Conservation (phyloP, 371 early-diverging fungal genomes). For the Lichtheimia corymbifera region DNA sequence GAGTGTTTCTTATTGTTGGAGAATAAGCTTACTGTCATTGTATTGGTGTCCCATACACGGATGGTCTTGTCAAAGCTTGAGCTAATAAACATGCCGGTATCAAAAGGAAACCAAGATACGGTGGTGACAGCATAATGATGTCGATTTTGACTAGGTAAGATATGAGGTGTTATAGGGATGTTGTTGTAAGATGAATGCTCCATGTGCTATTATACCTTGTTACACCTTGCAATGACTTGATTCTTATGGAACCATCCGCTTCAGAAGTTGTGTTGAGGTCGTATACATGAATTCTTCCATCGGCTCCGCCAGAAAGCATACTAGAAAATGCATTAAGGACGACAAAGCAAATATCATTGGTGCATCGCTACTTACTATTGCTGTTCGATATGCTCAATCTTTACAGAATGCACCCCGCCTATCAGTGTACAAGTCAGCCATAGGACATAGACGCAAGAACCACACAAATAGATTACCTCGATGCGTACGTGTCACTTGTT, state of each 20-base stretch:
- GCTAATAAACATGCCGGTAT: constrained; percentile 85
- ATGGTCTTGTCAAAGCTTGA: constrained; percentile 80
- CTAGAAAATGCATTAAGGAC: constrained; percentile 22
- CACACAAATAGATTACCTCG: constrained; percentile 23
- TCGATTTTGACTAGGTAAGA: constrained; percentile 33
- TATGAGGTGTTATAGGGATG: too few relatives aligned
- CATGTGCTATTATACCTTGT: constrained; percentile 35
- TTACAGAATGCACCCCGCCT: constrained; percentile 58
- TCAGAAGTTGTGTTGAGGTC: constrained; percentile 58
- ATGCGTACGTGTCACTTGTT: constrained; percentile 38
- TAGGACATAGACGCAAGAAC: not conserved
- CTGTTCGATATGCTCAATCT: constrained; percentile 59
- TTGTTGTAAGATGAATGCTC: not conserved
- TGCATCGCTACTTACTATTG: constrained; percentile 52
- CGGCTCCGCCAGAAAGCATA: constrained; percentile 69
- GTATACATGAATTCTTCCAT: constrained; percentile 69
- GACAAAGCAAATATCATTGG: not conserved
- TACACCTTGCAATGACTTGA: constrained; percentile 47
- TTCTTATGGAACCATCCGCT: constrained; percentile 28
- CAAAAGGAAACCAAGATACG: constrained; percentile 85
- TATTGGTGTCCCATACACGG: constrained; percentile 85
- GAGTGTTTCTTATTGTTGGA: not conserved
- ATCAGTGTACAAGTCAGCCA: not conserved
- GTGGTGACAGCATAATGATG: constrained; percentile 72
- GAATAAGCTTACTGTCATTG: constrained; percentile 55